Evolutionary conservation across 306 rosid genomes (phyloP).

Genomic region (Dryas octopetala): DNA sequence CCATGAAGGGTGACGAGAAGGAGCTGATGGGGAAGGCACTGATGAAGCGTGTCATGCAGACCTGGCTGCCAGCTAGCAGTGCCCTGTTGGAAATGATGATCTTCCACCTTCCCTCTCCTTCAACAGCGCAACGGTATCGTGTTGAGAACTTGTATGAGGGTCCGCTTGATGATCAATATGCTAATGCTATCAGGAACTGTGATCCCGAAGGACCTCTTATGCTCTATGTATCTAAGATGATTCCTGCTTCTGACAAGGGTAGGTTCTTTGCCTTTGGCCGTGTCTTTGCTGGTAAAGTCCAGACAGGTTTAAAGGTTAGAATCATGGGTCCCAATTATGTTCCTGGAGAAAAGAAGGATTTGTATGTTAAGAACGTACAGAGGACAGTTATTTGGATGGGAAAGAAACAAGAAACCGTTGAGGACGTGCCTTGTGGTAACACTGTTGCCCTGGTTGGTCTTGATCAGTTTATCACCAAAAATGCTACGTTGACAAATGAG

Average conservation of each 20-base stretch:
- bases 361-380: slow-evolving; percentile 86
- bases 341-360: slow-evolving; percentile 86
- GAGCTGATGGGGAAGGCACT: slow-evolving; percentile 76
- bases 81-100: slow-evolving; percentile 95
- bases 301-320: slow-evolving; percentile 90
- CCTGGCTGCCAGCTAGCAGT: slow-evolving; percentile 83
- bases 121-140: slow-evolving; percentile 81
- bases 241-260: slow-evolving; percentile 96
- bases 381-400: slow-evolving; percentile 99
- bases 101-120: slow-evolving; percentile 82
- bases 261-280: slow-evolving; percentile 93
- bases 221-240: slow-evolving; percentile 96
- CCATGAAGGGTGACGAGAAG: slow-evolving; percentile 78
- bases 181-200: slow-evolving; percentile 72
- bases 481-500: slow-evolving; percentile 90
- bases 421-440: slow-evolving; percentile 96
- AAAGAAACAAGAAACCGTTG: slow-evolving; percentile 86
- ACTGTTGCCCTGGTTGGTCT: slow-evolving; percentile 89
- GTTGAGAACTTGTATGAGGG: slow-evolving; percentile 97
- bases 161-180: slow-evolving; percentile 82
- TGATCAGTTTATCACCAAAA: slow-evolving; percentile 91
- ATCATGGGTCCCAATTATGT: slow-evolving; percentile 95
- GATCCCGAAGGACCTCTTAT: slow-evolving; percentile 94
- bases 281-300: slow-evolving; percentile 79
- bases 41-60: slow-evolving; percentile 98